Conservation (phyloP, 2,329 filamentous ascomycete species). For the Paecilomyces sp. region DNA sequence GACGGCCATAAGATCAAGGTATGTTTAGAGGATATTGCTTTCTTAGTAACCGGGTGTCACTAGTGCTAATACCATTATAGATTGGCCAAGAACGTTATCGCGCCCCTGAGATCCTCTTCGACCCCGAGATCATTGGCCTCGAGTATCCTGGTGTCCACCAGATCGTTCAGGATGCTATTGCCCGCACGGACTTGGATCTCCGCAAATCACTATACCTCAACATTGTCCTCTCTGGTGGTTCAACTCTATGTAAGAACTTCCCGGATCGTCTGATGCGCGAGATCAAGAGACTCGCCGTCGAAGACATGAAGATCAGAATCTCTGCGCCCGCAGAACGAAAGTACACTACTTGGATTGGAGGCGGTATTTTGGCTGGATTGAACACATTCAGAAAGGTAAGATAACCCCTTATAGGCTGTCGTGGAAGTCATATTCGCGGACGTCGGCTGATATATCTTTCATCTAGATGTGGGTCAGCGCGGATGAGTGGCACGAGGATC, state of each 20-base stretch:
- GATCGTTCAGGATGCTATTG: slow-evolving; percentile 94
- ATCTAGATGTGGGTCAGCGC: slow-evolving; percentile 97
- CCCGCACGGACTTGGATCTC: slow-evolving; percentile 88
- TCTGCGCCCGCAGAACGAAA: slow-evolving; percentile 96
- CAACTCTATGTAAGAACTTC: slow-evolving; percentile 93
- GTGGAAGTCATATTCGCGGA: background rate
- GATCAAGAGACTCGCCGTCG: slow-evolving; percentile 86
- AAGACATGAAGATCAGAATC: slow-evolving; percentile 99
- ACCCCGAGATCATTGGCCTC: slow-evolving; percentile 91
- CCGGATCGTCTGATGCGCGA: slow-evolving; percentile 87
- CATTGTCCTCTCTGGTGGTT: slow-evolving; percentile 93
- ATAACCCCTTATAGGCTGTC: slow-evolving; percentile 1
- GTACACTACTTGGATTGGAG: slow-evolving; percentile 98
- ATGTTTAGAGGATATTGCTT: slow-evolving; percentile 9
- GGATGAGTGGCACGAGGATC: slow-evolving; percentile 99
- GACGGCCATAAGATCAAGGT: slow-evolving; percentile 93
- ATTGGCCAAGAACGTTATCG: slow-evolving; percentile 91
- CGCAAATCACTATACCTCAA: slow-evolving; percentile 92
- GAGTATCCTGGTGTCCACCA: slow-evolving; percentile 97
- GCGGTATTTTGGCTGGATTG: slow-evolving; percentile 90
- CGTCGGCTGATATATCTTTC: slow-evolving; percentile 1
- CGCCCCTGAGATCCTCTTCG: slow-evolving; percentile 94
- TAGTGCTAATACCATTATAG: slow-evolving; percentile 36
- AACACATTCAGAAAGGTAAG: slow-evolving; percentile 97
- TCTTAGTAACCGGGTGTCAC: background rate